Base-by-base conservation (phyloP, 495 filamentous ascomycete species). In the Penicillium antarcticum region DNA sequence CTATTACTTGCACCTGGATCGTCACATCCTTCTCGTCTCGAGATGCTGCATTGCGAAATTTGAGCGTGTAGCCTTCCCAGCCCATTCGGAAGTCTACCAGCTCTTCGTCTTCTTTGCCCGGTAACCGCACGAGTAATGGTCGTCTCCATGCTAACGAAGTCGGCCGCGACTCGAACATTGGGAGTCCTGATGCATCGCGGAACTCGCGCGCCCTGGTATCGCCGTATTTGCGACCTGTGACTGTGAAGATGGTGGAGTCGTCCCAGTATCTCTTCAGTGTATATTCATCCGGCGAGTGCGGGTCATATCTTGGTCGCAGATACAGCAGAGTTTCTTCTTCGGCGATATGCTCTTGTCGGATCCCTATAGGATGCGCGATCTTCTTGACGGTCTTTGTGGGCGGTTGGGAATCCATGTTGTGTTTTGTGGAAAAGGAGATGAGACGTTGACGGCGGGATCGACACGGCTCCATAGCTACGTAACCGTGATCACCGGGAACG, bases 111-210 rank as follows among this genome's bases (percentile, higher is more conserved):
- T 58, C 39, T 11, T 42, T 52, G 12, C 58, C 58, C 8, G 58
- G 53, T 43, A 63, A 34, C 2, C 51, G 44, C 3, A 63, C 48
- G n/a, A 47, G 44, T 42, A 54, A 53, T 4, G 53, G 56, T 37
- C 42, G 26, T 31, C 36, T 35, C 39, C 47, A 48, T 4, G 40
- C 40, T 4, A 48, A 24, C 26, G 38, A 34, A 1, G 36, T 14
- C 6, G 34, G 23, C 2, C 45, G 34, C 7, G 23, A 32, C 31
- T 60, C 50, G 38, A 63, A 63, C 44, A 63, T 45, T 4, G 60
- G 60, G 0, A 63, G 45, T 0, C 60, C 60, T 3, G 60, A 57
- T 5, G 50, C 18, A 13, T 63, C 54, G 8, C 60, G 60, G 45
- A 60, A 57, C 23, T 63, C 60, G 4, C 60, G 53, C 2, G 42